Conservation (phyloP, 1,284 basidiomycete species). For the Austroboletus niveus region DNA sequence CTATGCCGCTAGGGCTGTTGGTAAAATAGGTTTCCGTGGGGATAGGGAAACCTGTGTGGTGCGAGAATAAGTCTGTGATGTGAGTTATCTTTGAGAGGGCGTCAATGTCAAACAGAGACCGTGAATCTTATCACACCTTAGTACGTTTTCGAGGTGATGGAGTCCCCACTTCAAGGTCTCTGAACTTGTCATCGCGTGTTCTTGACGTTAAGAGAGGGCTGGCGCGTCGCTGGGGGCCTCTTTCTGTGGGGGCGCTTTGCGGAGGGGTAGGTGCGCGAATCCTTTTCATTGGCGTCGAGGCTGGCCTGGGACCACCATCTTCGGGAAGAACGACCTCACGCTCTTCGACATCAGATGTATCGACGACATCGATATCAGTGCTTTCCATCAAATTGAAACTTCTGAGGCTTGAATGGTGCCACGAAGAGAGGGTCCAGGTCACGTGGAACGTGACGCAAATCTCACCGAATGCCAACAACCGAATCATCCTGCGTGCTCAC, state of each 20-base stretch:
- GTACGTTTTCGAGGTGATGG: slow-evolving; percentile 30
- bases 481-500: too few relatives aligned
- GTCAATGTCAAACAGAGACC: slow-evolving; percentile 10
- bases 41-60: neutral
- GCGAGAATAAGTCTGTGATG: neutral
- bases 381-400: slow-evolving; percentile 29
- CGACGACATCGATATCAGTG: slow-evolving; percentile 51
- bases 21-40: neutral
- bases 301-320: neutral
- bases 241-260: slow-evolving; percentile 1
- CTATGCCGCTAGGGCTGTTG: neutral
- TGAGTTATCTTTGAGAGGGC: slow-evolving; percentile 20
- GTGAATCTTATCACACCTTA: slow-evolving; percentile 23
- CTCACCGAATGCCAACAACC: too few relatives aligned
- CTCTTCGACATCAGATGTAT: slow-evolving; percentile 61
- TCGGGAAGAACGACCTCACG: slow-evolving; percentile 36
- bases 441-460: slow-evolving; percentile 21
- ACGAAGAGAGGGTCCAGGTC: slow-evolving; percentile 3
- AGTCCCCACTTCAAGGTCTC: slow-evolving; percentile 10
- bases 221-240: neutral
- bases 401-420: neutral
- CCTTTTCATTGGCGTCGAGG: neutral
- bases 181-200: slow-evolving; percentile 1
- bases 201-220: neutral
- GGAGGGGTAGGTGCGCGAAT: neutral